phyloP scores from a whole-genome alignment of 352 stramenopile genomes.

The Phytophthora melonis region DNA sequence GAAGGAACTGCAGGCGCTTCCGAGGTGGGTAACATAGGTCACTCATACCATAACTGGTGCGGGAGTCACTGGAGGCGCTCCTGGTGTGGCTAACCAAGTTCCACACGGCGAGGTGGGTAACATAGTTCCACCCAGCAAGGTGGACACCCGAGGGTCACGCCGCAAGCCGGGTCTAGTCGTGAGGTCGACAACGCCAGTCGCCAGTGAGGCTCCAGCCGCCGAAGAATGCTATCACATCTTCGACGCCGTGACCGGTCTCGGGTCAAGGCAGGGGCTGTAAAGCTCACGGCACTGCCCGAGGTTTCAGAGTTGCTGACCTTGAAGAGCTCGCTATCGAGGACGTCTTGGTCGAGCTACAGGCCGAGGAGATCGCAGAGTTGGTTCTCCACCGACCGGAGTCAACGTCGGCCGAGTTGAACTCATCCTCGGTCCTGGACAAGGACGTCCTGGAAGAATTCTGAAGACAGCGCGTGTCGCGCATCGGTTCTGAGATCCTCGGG shows the following conservation, averaged over 20 bases:
- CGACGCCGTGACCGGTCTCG: neutral
- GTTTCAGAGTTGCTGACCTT: neutral
- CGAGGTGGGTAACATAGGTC: constrained; percentile 1
- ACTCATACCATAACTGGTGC: too few species aligned
- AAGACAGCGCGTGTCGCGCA: neutral
- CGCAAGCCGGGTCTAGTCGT: neutral
- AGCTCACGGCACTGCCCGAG: neutral
- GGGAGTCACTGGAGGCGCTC: neutral
- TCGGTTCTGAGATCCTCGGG: neutral
- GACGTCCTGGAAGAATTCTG: neutral
- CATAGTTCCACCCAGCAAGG: too few species aligned
- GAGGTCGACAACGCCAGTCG: neutral
- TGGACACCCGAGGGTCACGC: neutral
- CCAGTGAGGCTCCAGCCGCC: neutral
- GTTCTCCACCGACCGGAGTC: neutral
- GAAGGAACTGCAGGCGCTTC: neutral
- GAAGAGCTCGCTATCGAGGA: neutral
- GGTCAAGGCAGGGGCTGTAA: neutral
- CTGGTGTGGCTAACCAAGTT: neutral
- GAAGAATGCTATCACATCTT: neutral
- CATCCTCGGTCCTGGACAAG: neutral
- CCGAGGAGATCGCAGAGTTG: neutral
- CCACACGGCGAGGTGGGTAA: too few species aligned
- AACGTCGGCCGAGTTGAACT: neutral
- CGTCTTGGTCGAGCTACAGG: neutral